Percentiles rank a stretch among this genome's conserved stretches.
Conservation (phyloP, 257 asterid species). For the Anisodus tanguticus region DNA sequence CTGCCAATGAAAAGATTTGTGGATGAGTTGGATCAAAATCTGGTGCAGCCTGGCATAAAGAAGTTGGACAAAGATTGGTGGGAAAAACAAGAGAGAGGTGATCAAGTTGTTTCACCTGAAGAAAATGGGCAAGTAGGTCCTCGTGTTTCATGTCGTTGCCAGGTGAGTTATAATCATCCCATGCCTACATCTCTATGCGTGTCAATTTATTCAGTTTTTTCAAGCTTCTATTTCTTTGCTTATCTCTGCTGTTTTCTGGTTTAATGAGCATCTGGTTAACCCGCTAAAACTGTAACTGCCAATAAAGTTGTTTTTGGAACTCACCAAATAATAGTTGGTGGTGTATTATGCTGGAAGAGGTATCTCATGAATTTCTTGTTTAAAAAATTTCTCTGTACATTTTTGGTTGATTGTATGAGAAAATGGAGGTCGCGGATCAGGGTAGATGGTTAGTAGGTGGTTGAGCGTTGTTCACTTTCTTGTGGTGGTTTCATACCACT, state of each 20-base stretch:
- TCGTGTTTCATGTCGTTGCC: conserved; percentile 84
- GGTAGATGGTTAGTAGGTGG: too few relatives aligned
- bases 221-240: conserved; percentile 25
- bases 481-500: too few relatives aligned
- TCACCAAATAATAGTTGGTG: neutral
- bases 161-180: conserved; percentile 58
- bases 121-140: conserved; percentile 97
- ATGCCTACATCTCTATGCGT: conserved; percentile 20
- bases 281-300: conserved; percentile 3
- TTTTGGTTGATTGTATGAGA: conserved; percentile 9
- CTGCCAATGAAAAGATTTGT: conserved; percentile 92
- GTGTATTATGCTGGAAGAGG: neutral
- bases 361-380: conserved; percentile 10
- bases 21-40: conserved; percentile 63
- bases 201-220: conserved; percentile 14
- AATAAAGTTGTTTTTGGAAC: neutral
- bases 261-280: neutral
- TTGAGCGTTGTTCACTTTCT: too few relatives aligned
- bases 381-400: neutral
- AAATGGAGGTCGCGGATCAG: neutral
- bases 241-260: neutral
- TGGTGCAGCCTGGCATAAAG: conserved; percentile 51
- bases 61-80: conserved; percentile 73
- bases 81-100: conserved; percentile 90
- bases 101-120: conserved; percentile 74